Conservation (phyloP, 306 rosid genomes). For the Ormosia semicastrata region DNA sequence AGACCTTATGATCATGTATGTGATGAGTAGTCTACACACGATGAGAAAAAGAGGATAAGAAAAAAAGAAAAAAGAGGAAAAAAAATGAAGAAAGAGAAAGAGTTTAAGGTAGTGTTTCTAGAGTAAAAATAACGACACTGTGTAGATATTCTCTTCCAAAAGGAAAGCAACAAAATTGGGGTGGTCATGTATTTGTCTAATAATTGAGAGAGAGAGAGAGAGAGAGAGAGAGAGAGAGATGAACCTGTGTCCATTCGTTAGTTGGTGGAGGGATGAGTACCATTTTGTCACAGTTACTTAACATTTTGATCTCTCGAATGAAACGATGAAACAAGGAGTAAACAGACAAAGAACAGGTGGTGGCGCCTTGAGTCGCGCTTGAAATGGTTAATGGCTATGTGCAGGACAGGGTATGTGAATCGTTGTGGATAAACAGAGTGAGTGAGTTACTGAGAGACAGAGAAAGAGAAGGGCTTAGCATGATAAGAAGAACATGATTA, state of each 20-base stretch:
- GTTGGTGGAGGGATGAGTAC: conserved; percentile 48
- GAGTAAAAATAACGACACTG: conserved; percentile 57
- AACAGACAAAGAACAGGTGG: conserved; percentile 69
- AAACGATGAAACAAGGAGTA: conserved; percentile 53
- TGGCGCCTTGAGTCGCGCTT: conserved; percentile 48
- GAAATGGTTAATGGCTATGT: conserved; percentile 17
- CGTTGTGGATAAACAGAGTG: conserved; percentile 1
- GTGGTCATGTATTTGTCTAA: conserved; percentile 74
- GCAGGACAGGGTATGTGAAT: not conserved
- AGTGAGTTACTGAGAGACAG: not conserved
- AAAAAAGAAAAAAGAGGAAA: not conserved
- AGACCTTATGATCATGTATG: conserved; percentile 52
- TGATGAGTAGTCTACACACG: conserved; percentile 35
- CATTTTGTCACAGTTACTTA: conserved; percentile 66
- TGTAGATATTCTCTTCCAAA: conserved; percentile 84
- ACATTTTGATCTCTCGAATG: conserved; percentile 47
- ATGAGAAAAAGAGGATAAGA: not conserved
- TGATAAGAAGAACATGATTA: conserved; percentile 20
- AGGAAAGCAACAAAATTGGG: conserved; percentile 78
- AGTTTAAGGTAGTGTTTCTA: conserved; percentile 41
- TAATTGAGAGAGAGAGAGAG: conserved; percentile 59
- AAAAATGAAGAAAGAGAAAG: conserved; percentile 21
- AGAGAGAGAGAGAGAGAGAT: conserved; percentile 22
- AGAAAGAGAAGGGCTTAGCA: not conserved
- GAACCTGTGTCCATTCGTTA: conserved; percentile 87